A percentile compares a stretch with the other conserved stretches of the same genome.
Evolutionary conservation across 139 green algal species (phyloP).

Genomic region (Asterochloris erici): DNA sequence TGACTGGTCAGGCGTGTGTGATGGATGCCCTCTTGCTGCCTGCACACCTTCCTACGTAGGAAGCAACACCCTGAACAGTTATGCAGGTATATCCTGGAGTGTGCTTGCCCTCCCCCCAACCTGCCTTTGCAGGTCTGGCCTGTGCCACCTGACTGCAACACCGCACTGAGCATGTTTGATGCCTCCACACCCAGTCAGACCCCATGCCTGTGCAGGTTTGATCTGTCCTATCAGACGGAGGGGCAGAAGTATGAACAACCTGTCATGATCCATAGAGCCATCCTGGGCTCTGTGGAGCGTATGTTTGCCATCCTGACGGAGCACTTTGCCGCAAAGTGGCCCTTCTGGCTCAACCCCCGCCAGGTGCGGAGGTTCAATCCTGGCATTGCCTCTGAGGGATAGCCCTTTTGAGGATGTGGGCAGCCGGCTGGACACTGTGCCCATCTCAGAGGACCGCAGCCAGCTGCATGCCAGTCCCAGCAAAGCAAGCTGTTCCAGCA

Average conservation of each 20-base stretch:
- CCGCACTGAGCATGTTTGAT: background rate
- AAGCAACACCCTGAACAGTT: too few species aligned
- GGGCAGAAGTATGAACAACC: conserved; percentile 54
- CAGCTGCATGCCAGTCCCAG: too few species aligned
- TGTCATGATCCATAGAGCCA: conserved; percentile 96
- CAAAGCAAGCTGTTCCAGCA: too few species aligned
- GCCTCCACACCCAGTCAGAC: background rate
- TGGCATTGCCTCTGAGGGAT: background rate
- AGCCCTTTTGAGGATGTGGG: too few species aligned
- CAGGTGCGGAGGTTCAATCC: conserved; percentile 47
- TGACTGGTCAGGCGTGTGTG: too few species aligned
- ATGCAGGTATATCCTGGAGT: too few species aligned
- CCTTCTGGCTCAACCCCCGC: conserved; percentile 92
- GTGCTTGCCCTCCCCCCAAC: background rate
- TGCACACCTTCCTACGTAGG: background rate
- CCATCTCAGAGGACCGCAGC: too few species aligned
- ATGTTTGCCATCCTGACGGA: conserved; percentile 99
- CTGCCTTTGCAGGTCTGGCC: background rate
- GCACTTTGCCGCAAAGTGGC: conserved; percentile 98
- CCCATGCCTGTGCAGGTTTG: conserved; percentile 30
- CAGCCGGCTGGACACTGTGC: too few species aligned
- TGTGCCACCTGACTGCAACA: background rate
- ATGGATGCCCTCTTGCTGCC: background rate
- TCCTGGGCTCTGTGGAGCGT: conserved; percentile 94
- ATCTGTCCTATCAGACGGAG: conserved; percentile 69